A percentile compares a stretch with the other conserved stretches of the same genome.
Evolutionary conservation across 768 basidiomycete genomes (phyloP).

Genomic region (Hygrocybe punicea): DNA sequence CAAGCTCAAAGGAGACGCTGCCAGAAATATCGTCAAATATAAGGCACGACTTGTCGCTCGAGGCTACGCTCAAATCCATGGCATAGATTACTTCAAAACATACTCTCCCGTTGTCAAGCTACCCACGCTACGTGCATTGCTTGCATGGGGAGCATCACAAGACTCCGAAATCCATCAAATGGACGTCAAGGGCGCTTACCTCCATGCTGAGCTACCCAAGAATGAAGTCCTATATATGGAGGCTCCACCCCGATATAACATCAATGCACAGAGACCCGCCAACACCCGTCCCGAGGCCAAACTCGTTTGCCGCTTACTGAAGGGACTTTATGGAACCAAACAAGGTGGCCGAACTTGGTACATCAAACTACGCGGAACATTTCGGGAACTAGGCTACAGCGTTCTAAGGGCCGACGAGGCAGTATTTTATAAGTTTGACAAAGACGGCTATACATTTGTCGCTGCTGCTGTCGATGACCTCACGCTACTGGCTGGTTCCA

Average conservation of each 20-base stretch:
- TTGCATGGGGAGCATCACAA: slow-evolving; percentile 19
- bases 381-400: neutral
- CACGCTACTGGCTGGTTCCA: slow-evolving; percentile 16
- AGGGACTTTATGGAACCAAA: slow-evolving; percentile 4
- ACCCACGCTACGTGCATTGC: slow-evolving; percentile 9
- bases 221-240: slow-evolving; percentile 23
- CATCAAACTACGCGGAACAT: slow-evolving; percentile 23
- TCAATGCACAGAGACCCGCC: neutral
- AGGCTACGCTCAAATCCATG: slow-evolving; percentile 32
- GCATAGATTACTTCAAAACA: slow-evolving; percentile 30
- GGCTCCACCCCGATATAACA: slow-evolving; percentile 11
- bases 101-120: slow-evolving; percentile 17
- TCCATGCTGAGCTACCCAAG: slow-evolving; percentile 18
- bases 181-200: slow-evolving; percentile 3
- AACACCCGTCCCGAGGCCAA: too few species aligned
- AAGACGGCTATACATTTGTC: slow-evolving; percentile 3
- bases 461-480: slow-evolving; percentile 20
- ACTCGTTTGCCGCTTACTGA: neutral
- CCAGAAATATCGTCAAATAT: slow-evolving; percentile 16
- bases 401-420: neutral
- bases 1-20: neutral
- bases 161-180: slow-evolving; percentile 2
- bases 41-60: slow-evolving; percentile 35
- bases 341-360: neutral
- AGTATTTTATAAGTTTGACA: neutral